Conservation (phyloP, 495 filamentous ascomycete species). For the Penicillium crystallinum region DNA sequence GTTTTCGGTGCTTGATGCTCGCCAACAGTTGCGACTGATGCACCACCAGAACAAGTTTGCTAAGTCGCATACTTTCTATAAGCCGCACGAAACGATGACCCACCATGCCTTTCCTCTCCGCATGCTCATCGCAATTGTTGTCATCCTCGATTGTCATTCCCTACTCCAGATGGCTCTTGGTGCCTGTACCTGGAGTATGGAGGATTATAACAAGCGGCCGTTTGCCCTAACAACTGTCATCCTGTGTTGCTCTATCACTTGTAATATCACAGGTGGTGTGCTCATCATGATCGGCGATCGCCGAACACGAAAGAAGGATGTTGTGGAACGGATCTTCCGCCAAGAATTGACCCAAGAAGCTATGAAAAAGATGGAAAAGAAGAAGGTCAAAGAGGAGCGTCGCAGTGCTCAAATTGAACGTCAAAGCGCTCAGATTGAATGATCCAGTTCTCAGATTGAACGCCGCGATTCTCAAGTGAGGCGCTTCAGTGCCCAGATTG, state of each 20-base stretch:
- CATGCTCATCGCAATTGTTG: conserved; percentile 63
- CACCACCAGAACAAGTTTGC: conserved; percentile 72
- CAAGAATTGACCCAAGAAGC: conserved; percentile 69
- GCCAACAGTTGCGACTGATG: conserved; percentile 57
- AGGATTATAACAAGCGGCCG: conserved; percentile 51
- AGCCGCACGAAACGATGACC: conserved; percentile 74
- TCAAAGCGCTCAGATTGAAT: conserved; percentile 26
- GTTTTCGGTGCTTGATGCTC: conserved; percentile 55
- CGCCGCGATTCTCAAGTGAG: conserved; percentile 6
- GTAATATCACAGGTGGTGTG: conserved; percentile 66
- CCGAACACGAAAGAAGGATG: conserved; percentile 73
- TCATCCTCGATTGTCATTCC: conserved; percentile 71
- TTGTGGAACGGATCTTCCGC: conserved; percentile 65
- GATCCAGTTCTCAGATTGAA: conserved; percentile 18
- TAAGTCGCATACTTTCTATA: conserved; percentile 78
- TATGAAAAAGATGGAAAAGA: conserved; percentile 65
- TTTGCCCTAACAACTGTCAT: conserved; percentile 72
- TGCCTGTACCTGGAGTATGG: conserved; percentile 67
- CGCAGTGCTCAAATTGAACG: conserved; percentile 23
- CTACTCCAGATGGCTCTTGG: conserved; percentile 71
- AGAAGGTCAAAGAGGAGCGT: conserved; percentile 49
- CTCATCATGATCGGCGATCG: conserved; percentile 68
- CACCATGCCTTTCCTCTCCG: conserved; percentile 73
- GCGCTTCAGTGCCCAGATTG: too few relatives aligned
- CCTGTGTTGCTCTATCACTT: conserved; percentile 67